Base-by-base conservation (phyloP, 805 yeast species). In the Lipomyces orientalis region DNA sequence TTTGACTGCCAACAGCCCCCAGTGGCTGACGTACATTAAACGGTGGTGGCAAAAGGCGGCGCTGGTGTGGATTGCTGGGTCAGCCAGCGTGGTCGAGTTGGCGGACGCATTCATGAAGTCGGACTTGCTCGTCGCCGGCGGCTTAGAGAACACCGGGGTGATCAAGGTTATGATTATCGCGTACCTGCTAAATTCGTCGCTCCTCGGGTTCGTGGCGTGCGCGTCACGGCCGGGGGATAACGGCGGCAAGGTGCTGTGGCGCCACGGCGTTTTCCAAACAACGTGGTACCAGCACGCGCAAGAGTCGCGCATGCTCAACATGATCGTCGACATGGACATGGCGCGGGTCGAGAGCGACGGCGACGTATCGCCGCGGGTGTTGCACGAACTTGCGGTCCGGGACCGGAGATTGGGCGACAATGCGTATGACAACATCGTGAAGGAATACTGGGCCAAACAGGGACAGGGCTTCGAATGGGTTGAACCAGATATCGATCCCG, bases 401-500 rank as follows among this genome's bases (percentile, higher is more conserved):
- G 70, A 75, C 34, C 75, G 85, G 70, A 71, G 81, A 22, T 76
- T 81, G 35, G 76, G 78, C 6, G 80, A 86, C 72, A 87, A 89
- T 58, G 86, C 87, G 64, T 88, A 86, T 67, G 96, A 91, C 68
- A 75, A 85, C 58, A 82, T 87, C 80, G 73, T 91, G 72, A 90
- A 90, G 75, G 96, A 92, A 73, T 91, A 90, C 79, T 91, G 97
- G 97, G 86, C 90, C 75, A 84, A 89, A 54, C 90, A 91, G 7
- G 97, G 97, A 37, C 93, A 89, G 64, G 93, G 92, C 14, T 91
- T 90, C 75, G 90, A 88, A 68, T 91, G 97, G 97, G 88, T 86
- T 12, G 97, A 91, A 75, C 97, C 97, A 0, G 97, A 91, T 75
- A 90, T 89, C 75, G 97, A 91, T 75, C 97, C 97, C 0, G 96